phyloP scores from a whole-genome alignment of 106 monocot species.

The Vanilla planifolia region DNA sequence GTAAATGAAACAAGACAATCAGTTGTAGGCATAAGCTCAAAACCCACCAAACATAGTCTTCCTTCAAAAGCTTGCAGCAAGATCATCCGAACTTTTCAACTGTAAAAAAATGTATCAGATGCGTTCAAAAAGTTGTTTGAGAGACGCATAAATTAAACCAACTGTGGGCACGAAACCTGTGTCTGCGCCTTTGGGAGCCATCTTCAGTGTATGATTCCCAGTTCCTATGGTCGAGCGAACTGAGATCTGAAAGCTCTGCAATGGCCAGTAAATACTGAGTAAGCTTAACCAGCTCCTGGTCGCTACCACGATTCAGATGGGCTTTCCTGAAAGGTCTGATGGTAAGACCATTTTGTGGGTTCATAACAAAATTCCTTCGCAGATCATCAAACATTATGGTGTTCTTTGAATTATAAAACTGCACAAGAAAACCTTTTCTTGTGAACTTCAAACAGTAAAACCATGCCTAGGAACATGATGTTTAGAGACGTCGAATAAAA shows the following conservation, averaged over 20 bases:
- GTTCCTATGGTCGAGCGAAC: conserved; percentile 58
- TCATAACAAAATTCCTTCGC: conserved; percentile 97
- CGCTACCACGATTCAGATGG: conserved; percentile 66
- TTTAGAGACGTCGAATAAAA: conserved; percentile 6
- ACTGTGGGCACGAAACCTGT: too few species aligned
- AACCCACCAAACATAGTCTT: too few species aligned
- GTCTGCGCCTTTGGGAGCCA: conserved; percentile 59
- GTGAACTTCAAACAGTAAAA: neutral
- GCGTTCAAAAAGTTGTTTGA: too few species aligned
- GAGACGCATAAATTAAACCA: too few species aligned
- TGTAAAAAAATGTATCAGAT: too few species aligned
- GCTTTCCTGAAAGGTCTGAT: conserved; percentile 87
- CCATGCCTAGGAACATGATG: neutral
- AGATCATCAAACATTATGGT: conserved; percentile 98
- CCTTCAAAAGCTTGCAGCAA: too few species aligned
- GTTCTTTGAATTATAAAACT: conserved; percentile 79
- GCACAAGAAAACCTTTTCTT: conserved; percentile 18
- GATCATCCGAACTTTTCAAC: too few species aligned
- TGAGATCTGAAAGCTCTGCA: conserved; percentile 74
- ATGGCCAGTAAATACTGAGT: conserved; percentile 86
- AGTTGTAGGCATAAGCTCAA: too few species aligned
- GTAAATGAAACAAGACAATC: too few species aligned
- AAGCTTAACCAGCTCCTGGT: conserved; percentile 76
- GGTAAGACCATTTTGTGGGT: conserved; percentile 93
- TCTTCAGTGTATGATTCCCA: conserved; percentile 79